phyloP scores from a whole-genome alignment of 2,329 filamentous ascomycete species.

The Clonostachys sp. region DNA sequence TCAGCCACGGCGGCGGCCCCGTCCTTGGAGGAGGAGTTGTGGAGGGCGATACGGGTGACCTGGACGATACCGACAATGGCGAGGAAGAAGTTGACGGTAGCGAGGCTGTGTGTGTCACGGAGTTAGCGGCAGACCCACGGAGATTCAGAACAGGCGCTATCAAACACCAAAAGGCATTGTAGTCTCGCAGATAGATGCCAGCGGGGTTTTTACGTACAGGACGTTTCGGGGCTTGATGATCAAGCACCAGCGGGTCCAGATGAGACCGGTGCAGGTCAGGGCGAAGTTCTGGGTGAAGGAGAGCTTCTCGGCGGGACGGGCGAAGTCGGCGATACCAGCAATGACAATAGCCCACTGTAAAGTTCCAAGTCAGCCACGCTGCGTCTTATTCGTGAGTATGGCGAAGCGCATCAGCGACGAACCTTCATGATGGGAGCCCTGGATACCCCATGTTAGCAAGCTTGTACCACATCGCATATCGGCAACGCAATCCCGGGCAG shows the following conservation, averaged over 20 bases:
- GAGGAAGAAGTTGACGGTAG: slow-evolving; percentile 97
- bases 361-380: not conserved
- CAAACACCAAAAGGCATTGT: not conserved
- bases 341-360: slow-evolving; percentile 86
- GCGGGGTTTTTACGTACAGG: slow-evolving; percentile 51
- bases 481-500: not conserved
- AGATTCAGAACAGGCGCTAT: not conserved
- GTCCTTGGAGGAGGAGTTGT: slow-evolving; percentile 57
- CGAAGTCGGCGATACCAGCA: slow-evolving; percentile 86
- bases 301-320: slow-evolving; percentile 86
- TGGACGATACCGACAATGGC: slow-evolving; percentile 83
- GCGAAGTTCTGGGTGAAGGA: slow-evolving; percentile 90
- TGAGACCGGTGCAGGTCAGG: slow-evolving; percentile 83
- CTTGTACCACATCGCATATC: not conserved
- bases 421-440: slow-evolving; percentile 92
- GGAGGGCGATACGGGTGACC: slow-evolving; percentile 68
- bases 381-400: not conserved
- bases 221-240: slow-evolving; percentile 93
- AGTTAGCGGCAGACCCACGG: no score
- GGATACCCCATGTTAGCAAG: slow-evolving; percentile 12
- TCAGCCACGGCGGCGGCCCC: slow-evolving; percentile 23
- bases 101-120: slow-evolving; percentile 52
- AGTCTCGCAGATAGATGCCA: not conserved
- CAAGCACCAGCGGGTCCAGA: slow-evolving; percentile 99
- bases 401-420: not conserved